Percentiles rank a stretch among this genome's conserved stretches.
Conservation (phyloP, 352 stramenopile genomes). For the Pythium brachiatum region DNA sequence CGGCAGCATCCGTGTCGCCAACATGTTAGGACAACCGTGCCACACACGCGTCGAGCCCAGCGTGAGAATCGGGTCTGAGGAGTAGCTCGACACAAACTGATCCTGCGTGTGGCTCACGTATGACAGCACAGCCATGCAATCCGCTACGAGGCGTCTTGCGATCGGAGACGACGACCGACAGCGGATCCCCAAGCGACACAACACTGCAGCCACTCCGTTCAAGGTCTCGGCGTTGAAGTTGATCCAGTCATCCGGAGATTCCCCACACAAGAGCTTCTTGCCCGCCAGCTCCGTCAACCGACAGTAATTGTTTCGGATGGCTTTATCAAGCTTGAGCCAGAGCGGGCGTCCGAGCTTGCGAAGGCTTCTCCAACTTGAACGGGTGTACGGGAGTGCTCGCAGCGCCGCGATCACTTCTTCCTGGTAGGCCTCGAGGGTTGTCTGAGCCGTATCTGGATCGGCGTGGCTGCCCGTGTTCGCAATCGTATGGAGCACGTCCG, state of each 20-base stretch:
- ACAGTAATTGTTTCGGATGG: neutral
- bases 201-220: conserved; percentile 21
- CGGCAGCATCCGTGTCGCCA: conserved; percentile 3
- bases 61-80: conserved; percentile 28
- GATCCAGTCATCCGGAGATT: neutral
- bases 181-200: conserved; percentile 30
- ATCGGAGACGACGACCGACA: conserved; percentile 19
- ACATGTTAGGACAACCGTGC: neutral
- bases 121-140: conserved; percentile 29
- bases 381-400: neutral
- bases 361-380: neutral
- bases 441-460: neutral
- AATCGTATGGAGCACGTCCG: conserved; percentile 16
- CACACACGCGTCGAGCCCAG: conserved; percentile 29
- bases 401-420: neutral
- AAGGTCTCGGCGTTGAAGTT: conserved; percentile 9
- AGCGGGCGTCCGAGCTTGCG: conserved; percentile 4
- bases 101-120: conserved; percentile 24
- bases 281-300: conserved; percentile 1
- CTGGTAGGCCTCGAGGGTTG: neutral
- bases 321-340: neutral
- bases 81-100: conserved; percentile 19
- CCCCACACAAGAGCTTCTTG: conserved; percentile 14
- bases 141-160: conserved; percentile 16
- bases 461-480: neutral